These are phyloP conservation scores for Tulasnella sp. DNA, from an alignment of 768 basidiomycete genomes.

Conservation along the genomic window DNA sequence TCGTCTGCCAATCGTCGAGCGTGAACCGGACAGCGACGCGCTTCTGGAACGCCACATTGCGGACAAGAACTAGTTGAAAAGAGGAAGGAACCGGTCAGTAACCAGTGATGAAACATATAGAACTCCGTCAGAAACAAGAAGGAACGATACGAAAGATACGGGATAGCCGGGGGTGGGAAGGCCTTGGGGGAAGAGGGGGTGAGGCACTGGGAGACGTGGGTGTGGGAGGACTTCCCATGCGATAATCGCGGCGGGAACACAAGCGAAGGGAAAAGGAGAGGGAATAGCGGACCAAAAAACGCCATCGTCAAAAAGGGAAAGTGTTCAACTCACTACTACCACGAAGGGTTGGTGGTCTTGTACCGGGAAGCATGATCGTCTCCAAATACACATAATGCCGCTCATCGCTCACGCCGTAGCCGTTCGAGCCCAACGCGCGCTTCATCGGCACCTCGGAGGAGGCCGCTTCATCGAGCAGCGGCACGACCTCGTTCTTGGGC, in stretches of 20 bases:
- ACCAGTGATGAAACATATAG: background rate
- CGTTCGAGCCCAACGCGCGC: background rate
- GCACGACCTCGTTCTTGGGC: background rate
- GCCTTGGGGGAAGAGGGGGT: background rate
- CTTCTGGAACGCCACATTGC: constrained; percentile 83
- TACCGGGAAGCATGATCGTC: constrained; percentile 11
- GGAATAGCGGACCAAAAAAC: background rate
- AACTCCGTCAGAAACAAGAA: background rate
- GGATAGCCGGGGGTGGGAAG: background rate
- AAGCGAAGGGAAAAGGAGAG: background rate
- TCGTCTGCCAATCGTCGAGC: constrained; percentile 92
- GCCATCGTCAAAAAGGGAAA: background rate
- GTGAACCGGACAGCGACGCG: constrained; percentile 86
- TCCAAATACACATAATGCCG: constrained; percentile 9
- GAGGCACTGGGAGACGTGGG: background rate
- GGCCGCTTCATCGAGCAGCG: background rate
- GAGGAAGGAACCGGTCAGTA: background rate
- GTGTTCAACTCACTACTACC: constrained; percentile 7
- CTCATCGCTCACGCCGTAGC: background rate
- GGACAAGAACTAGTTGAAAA: constrained; percentile 58
- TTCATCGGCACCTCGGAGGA: background rate
- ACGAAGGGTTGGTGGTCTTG: constrained; percentile 31
- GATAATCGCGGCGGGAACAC: background rate
- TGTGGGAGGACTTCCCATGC: background rate
- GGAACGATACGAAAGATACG: background rate